Evolutionary conservation across 148 eudicot genomes (phyloP).

Genomic region (Rhododendron molle): DNA sequence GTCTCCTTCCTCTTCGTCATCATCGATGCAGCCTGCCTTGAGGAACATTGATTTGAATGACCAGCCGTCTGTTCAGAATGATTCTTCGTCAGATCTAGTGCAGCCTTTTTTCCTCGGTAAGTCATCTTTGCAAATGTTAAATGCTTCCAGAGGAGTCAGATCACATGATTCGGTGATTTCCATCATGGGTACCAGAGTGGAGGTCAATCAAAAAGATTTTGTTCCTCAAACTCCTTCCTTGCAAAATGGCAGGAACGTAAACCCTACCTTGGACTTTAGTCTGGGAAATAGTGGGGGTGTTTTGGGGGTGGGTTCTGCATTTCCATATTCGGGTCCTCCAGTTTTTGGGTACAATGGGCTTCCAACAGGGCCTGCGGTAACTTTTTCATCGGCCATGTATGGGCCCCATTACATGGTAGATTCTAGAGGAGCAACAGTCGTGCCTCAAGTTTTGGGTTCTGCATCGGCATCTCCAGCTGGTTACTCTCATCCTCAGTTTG

Average conservation of each 20-base stretch:
- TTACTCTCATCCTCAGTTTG: conserved; percentile 47
- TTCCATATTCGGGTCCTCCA: conserved; percentile 39
- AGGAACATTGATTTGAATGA: conserved; percentile 80
- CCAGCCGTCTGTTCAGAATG: conserved; percentile 44
- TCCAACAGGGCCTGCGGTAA: conserved; percentile 41
- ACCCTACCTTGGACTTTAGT: conserved; percentile 42
- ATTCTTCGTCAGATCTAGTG: conserved; percentile 21
- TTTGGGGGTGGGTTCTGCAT: conserved; percentile 40
- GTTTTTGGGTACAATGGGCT: conserved; percentile 52
- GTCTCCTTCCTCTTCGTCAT: conserved; percentile 64
- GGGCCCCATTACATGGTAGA: conserved; percentile 81
- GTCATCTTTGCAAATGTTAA: conserved; percentile 33
- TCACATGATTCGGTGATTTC: conserved; percentile 57
- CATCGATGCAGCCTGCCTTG: conserved; percentile 55
- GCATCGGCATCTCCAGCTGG: conserved; percentile 36
- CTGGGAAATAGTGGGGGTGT: conserved; percentile 40
- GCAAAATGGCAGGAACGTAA: conserved; percentile 43
- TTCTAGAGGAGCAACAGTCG: conserved; percentile 58
- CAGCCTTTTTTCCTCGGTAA: conserved; percentile 31
- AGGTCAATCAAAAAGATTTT: conserved; percentile 45
- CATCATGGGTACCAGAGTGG: conserved; percentile 65
- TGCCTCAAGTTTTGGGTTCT: conserved; percentile 55
- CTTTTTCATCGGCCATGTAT: conserved; percentile 43
- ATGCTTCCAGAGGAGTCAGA: conserved; percentile 24
- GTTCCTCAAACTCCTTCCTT: conserved; percentile 32